phyloP scores from a whole-genome alignment of 805 yeast genomes.

The Nakazawaea siamensis region DNA sequence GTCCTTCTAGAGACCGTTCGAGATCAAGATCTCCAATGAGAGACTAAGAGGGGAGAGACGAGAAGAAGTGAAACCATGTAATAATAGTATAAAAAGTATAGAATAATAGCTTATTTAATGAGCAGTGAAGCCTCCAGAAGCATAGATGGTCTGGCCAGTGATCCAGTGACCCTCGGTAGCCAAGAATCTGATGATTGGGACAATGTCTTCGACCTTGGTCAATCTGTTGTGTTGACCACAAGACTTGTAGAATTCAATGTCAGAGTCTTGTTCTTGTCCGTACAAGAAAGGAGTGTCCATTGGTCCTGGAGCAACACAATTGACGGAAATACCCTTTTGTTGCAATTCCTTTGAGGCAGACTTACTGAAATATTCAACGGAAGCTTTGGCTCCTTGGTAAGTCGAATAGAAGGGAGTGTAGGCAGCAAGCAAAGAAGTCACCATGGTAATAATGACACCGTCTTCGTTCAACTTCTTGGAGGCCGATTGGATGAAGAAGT shows the following conservation, averaged over 20 bases:
- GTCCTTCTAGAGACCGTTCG: slow-evolving; percentile 9
- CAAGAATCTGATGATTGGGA: slow-evolving; percentile 52
- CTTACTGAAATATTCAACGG: slow-evolving; percentile 45
- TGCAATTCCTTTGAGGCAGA: slow-evolving; percentile 47
- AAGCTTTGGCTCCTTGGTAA: slow-evolving; percentile 52
- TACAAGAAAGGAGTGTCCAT: slow-evolving; percentile 63
- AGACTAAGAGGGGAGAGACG: slow-evolving; percentile 12
- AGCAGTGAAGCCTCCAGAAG: slow-evolving; percentile 61
- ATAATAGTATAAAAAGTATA: too few relatives aligned
- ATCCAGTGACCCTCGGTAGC: slow-evolving; percentile 63
- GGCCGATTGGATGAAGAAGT: slow-evolving; percentile 52
- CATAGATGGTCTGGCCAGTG: slow-evolving; percentile 61
- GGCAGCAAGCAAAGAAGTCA: slow-evolving; percentile 61
- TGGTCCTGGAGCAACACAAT: slow-evolving; percentile 58
- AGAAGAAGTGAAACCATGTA: too few relatives aligned
- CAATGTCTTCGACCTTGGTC: slow-evolving; percentile 53
- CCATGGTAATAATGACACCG: slow-evolving; percentile 49
- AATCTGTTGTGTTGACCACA: slow-evolving; percentile 39
- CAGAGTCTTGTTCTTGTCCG: slow-evolving; percentile 46
- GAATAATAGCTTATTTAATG: slow-evolving; percentile 22
- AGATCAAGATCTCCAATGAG: slow-evolving; percentile 23
- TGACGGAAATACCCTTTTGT: slow-evolving; percentile 37
- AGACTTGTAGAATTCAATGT: slow-evolving; percentile 48
- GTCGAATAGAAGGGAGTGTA: slow-evolving; percentile 44
- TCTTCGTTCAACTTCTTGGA: slow-evolving; percentile 38